phyloP scores from a whole-genome alignment of 208 protist species.

The Borovskyia barvae region DNA sequence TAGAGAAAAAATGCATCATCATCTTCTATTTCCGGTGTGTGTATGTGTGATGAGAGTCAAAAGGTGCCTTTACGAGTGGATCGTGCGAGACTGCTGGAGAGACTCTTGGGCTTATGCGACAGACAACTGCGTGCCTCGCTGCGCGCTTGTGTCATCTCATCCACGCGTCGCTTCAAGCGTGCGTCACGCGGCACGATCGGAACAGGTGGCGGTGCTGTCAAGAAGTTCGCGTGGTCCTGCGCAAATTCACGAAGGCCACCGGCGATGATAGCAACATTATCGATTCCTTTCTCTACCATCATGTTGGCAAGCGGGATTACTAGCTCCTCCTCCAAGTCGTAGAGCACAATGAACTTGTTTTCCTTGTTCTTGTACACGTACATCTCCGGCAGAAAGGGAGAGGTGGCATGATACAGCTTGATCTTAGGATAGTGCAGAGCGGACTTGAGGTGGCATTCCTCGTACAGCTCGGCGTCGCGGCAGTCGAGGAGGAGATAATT shows the following conservation, averaged over 20 bases:
- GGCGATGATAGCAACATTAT: conserved; percentile 81
- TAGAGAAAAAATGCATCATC: neutral
- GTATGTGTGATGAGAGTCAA: neutral
- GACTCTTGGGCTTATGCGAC: conserved; percentile 81
- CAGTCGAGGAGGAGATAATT: conserved; percentile 83
- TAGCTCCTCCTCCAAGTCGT: conserved; percentile 82
- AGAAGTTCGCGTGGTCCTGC: conserved; percentile 59
- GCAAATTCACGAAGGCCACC: conserved; percentile 85
- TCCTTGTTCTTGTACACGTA: conserved; percentile 88
- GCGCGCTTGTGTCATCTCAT: conserved; percentile 58
- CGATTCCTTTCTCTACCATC: conserved; percentile 85
- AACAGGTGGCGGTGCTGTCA: conserved; percentile 60
- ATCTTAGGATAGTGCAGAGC: conserved; percentile 83
- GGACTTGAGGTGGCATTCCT: conserved; percentile 71
- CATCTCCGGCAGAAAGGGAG: conserved; percentile 82
- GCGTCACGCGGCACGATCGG: conserved; percentile 69
- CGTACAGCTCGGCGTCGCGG: conserved; percentile 71
- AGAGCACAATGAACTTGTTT: conserved; percentile 80
- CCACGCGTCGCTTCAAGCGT: conserved; percentile 65
- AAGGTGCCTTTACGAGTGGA: conserved; percentile 24
- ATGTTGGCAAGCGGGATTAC: conserved; percentile 53
- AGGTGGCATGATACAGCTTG: conserved; percentile 71
- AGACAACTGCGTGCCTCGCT: conserved; percentile 69
- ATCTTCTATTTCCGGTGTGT: neutral
- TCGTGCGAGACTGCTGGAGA: conserved; percentile 76